Evolutionary conservation across 768 basidiomycete species (phyloP), one percentile per base, ranked within the genome.

Genomic region (Suillus decipiens): DNA sequence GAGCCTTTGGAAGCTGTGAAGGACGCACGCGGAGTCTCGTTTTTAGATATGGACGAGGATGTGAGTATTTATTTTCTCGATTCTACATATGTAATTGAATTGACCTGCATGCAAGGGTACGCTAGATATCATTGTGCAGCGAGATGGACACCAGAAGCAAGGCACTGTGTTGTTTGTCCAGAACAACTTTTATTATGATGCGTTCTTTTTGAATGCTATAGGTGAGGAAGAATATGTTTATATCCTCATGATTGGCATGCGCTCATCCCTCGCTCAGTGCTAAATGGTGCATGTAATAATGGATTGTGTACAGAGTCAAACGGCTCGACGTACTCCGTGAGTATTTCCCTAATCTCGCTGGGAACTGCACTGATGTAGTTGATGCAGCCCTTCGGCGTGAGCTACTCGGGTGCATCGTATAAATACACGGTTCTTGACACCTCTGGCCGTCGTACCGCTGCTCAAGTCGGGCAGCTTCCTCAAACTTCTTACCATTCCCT

Each of bases 101-200:
- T 19, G 15, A 17, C 42, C 24, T 22, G n/a, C 61, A 39, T 17
- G 17, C 68, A 98, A 53, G 93, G 96, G 96, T 0, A 86, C 88
- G 1, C 78, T 99, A 39, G 97, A 99, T 75, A 85, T 99, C n/a
- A 81, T 97, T 75, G 82, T 99, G 0, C 95, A 96, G 71, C 79
- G 97, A 47, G 86, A 88, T 0, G 95, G 94, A 2, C 77, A 78
- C 5, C 85, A 87, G 59, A 84, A 84, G 2, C 78, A 77, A 50
- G 89, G 89, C 15, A 86, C 82, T 45, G 77, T 93, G 19, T 70
- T 86, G 5, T 96, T 99, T 71, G 80, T 99, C 55, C 95, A 96
- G 77, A 99, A 99, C 71, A 99, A 98, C 74, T 93, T 96, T 70
- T 99, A 96, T 70, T 95, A 95, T 71, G 97, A 99, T 67, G 96